Evolutionary conservation across 2,329 filamentous ascomycete genomes (phyloP).

Genomic region (Venturia pyrina): DNA sequence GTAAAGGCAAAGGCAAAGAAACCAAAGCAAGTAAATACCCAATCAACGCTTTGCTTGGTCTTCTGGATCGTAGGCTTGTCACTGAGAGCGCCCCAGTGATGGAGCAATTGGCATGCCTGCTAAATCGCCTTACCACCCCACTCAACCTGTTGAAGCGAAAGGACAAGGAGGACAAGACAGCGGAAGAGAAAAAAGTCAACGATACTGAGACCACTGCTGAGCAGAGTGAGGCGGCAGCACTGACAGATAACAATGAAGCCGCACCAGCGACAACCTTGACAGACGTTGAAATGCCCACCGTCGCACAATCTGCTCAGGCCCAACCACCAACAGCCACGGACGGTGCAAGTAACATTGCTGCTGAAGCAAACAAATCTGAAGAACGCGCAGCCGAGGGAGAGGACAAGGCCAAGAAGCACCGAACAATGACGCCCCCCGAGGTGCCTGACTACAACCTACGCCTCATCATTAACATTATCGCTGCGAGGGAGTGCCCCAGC

Average conservation of each 20-base stretch:
- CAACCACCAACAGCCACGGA: conserved; percentile 19
- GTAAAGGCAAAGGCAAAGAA: conserved; percentile 85
- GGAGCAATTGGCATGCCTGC: conserved; percentile 78
- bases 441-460: conserved; percentile 84
- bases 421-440: conserved; percentile 59
- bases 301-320: conserved; percentile 6
- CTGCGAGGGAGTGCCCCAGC: conserved; percentile 89
- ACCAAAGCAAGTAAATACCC: conserved; percentile 77
- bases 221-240: not conserved
- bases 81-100: conserved; percentile 97
- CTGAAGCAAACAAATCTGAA: conserved; percentile 19
- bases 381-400: conserved; percentile 15
- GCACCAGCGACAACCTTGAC: conserved; percentile 14
- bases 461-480: conserved; percentile 92
- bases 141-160: conserved; percentile 73
- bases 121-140: conserved; percentile 81
- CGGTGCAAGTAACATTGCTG: conserved; percentile 22
- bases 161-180: conserved; percentile 50
- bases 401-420: conserved; percentile 51
- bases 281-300: conserved; percentile 16
- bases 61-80: conserved; percentile 88
- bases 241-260: conserved; percentile 14
- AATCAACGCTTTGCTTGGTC: conserved; percentile 76
- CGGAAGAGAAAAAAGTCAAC: conserved; percentile 19
- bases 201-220: conserved; percentile 16